phyloP scores from a whole-genome alignment of 2,329 filamentous ascomycete genomes.

The Neurospora crassa region DNA sequence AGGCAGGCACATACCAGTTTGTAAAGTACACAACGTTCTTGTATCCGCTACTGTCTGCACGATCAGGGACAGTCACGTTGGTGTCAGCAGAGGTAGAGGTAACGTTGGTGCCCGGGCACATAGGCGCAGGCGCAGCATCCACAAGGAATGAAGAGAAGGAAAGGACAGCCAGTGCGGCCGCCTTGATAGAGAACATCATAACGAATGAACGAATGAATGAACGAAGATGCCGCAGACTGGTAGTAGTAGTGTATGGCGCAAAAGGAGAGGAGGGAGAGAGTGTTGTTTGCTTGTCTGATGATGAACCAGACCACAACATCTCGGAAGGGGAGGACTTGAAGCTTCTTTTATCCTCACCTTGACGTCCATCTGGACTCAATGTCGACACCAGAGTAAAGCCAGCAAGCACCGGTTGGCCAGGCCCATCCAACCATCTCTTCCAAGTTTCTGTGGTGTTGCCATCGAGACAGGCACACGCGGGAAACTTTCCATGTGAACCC shows the following conservation, averaged over 20 bases:
- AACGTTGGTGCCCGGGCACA: no score
- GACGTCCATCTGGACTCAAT: background rate
- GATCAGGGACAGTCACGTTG: no score
- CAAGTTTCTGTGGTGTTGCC: no score
- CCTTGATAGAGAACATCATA: conserved; percentile 4
- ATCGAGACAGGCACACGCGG: no score
- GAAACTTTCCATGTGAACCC: no score
- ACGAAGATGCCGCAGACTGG: background rate
- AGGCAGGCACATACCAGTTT: conserved; percentile 33
- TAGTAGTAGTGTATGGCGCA: background rate
- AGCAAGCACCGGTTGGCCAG: no score
- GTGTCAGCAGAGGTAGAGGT: no score
- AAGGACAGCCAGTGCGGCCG: conserved; percentile 9
- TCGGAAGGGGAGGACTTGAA: background rate
- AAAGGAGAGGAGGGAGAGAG: background rate
- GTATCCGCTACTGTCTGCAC: conserved; percentile 17
- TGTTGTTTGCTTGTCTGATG: background rate
- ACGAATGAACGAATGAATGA: no score
- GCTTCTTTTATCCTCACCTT: background rate
- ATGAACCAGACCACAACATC: background rate
- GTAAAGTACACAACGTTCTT: conserved; percentile 38
- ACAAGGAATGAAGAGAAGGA: conserved; percentile 8
- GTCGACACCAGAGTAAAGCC: no score
- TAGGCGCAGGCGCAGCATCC: conserved; percentile 1
- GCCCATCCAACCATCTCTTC: no score